Base-by-base conservation (phyloP, 2,329 filamentous ascomycete species). In the Aspergillus viridinutans region DNA sequence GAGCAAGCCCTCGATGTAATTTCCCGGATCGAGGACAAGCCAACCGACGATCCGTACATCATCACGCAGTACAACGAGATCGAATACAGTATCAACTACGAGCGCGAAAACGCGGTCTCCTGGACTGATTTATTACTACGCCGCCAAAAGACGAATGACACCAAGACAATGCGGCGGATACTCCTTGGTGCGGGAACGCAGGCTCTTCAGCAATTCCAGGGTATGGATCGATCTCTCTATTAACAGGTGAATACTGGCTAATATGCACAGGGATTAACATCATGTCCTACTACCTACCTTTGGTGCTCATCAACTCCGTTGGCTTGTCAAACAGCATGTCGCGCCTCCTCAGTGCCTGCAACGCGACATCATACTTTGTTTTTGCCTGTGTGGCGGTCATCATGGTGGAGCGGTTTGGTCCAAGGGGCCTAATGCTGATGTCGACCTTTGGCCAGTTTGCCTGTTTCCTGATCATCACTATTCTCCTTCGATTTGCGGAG, bases 281-380 rank as follows among this genome's bases (percentile, higher is more conserved):
- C 20, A 63, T 74, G 4, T 71, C 67, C 4, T 81, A 81, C 60
- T 84, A 81, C 55, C 70, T 86, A 0, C 83, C 83, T 0, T 84
- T 84, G 40, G 82, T 88, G 0, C 77, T 87, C 7, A 85, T 83
- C 54, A 67, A 81, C 49, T 82, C 77, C 6, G 82, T 87, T 7
- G 83, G 83, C 0, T 76, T 85, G 26, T 70, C 70, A 29, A 76
- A 84, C 56, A 74, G 74, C 43, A 77, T 80, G 64, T 79, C 81
- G 2, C 76, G 83, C 4, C 70, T 87, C 0, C 73, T 87, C 20
- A 79, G 83, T 1, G 84, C 81, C 2, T 79, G 81, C 56, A 86
- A 81, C 60, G 75, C 75, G 2, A 75, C 80, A 20, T 76, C 73
- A 20, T 82, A 81, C 59, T 72, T 82, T 1, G 64, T 81, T 28